Base-by-base conservation (phyloP, 208 protist genomes). In the Wallacemonas sp. region DNA sequence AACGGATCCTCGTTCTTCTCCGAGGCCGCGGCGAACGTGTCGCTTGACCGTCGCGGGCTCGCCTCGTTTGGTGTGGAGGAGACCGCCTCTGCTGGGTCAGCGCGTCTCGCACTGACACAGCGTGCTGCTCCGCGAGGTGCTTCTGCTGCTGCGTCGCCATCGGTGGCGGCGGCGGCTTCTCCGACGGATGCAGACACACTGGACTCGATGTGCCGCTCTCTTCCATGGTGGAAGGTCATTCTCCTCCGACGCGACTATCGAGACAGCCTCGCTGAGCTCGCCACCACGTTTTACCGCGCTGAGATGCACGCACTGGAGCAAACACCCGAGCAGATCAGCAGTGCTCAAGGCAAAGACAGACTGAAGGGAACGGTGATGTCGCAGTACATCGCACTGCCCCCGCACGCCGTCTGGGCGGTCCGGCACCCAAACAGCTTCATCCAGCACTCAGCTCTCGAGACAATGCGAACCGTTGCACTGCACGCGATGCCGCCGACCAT, bases 141-240 rank as follows among this genome's bases (percentile, higher is more conserved):
- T n/a, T n/a, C n/a, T n/a, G n/a, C n/a, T n/a, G n/a, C n/a, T n/a
- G n/a, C n/a, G n/a, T n/a, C n/a, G n/a, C n/a, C n/a, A n/a, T n/a
- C n/a, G 36, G 9, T 41, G 36, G 36, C 36, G 9, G 6, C 36
- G 9, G 6, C 36, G 9, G 36, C 36, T 41, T 14, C 36, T 41
- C 9, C 6, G 36, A 14, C 36, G 36, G 36, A 41, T 14, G 36
- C 36, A 6, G 14, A 6, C 36, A 14, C 36, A 6, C 24, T 31
- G 30, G 26, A 26, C 17, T 58, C 51, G 51, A 8, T 33, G 30
- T 58, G 39, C 15, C 30, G 8, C 15, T 33, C 34, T 34, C 66
- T 94, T 55, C 89, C 86, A 56, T 95, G 89, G 89, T 95, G 89
- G 89, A 86, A 88, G 70, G 74, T 68, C 11, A 85, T 92, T 28